Conservation (phyloP, 495 filamentous ascomycete genomes). For the Jackrogersella multiformis region DNA sequence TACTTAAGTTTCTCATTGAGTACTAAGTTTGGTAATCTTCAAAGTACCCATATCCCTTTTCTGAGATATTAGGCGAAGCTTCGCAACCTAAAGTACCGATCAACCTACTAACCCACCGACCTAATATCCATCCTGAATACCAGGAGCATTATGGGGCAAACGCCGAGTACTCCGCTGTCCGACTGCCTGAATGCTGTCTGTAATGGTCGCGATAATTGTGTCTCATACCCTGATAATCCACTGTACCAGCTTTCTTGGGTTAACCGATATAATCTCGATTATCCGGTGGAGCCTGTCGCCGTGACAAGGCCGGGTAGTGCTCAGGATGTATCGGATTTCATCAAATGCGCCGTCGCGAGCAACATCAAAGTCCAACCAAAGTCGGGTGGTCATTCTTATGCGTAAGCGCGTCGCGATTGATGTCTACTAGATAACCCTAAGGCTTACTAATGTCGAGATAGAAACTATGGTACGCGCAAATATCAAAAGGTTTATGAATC, state of each 20-base stretch:
- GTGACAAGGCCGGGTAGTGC: constrained; percentile 67
- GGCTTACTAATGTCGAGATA: constrained; percentile 25
- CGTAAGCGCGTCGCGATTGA: constrained; percentile 40
- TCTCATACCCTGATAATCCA: constrained; percentile 50
- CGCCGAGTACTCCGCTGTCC: constrained; percentile 45
- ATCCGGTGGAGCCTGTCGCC: constrained; percentile 66
- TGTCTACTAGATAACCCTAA: not conserved
- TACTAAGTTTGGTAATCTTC: not conserved
- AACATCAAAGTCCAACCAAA: constrained; percentile 71
- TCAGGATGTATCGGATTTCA: constrained; percentile 65
- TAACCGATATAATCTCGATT: constrained; percentile 71
- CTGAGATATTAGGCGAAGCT: constrained; percentile 2
- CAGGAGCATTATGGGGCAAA: constrained; percentile 42
- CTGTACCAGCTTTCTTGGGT: constrained; percentile 56
- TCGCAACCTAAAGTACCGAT: constrained; percentile 15
- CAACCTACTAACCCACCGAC: constrained; percentile 11
- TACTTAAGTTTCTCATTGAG: not conserved
- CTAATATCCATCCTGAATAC: constrained; percentile 5
- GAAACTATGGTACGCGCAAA: constrained; percentile 48
- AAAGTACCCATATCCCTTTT: not conserved
- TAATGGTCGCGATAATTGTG: constrained; percentile 52
- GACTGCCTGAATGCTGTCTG: constrained; percentile 54
- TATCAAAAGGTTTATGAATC: not conserved
- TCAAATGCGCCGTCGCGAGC: constrained; percentile 65
- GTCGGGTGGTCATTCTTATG: constrained; percentile 79